Conservation (phyloP, 208 protist genomes). For the Balamuthia mandrillaris region DNA sequence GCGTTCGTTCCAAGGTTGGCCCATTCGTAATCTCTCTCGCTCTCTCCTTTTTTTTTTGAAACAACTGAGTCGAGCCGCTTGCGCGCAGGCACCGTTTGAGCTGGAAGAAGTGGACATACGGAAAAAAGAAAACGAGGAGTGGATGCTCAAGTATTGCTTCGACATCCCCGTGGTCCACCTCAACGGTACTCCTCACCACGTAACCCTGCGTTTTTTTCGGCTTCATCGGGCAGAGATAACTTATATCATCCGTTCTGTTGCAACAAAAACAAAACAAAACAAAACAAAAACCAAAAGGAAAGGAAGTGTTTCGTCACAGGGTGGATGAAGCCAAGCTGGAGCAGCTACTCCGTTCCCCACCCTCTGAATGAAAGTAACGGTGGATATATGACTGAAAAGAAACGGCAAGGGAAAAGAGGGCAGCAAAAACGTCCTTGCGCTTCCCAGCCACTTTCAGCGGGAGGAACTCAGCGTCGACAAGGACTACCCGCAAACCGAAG, state of each 20-base stretch:
- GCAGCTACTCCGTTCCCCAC: background rate
- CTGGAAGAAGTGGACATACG: background rate
- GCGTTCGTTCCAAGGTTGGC: background rate
- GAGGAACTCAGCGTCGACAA: no score
- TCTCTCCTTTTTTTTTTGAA: background rate
- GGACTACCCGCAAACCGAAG: no score
- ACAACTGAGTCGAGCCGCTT: background rate
- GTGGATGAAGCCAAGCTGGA: background rate
- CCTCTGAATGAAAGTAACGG: no score
- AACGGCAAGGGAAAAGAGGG: no score
- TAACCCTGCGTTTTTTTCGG: no score
- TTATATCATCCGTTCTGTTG: no score
- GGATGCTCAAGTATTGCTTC: background rate
- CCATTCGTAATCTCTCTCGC: background rate
- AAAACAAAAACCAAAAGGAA: background rate
- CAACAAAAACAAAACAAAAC: no score
- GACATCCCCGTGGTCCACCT: background rate
- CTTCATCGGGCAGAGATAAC: no score
- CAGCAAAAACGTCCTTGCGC: no score
- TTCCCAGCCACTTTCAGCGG: no score
- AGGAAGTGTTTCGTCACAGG: background rate
- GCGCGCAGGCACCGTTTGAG: background rate
- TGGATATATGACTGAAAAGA: no score
- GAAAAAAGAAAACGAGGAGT: background rate
- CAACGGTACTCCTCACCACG: background rate